These are phyloP conservation scores for Lantana camara DNA, from an alignment of 257 asterid genomes.

Conservation along the genomic window DNA sequence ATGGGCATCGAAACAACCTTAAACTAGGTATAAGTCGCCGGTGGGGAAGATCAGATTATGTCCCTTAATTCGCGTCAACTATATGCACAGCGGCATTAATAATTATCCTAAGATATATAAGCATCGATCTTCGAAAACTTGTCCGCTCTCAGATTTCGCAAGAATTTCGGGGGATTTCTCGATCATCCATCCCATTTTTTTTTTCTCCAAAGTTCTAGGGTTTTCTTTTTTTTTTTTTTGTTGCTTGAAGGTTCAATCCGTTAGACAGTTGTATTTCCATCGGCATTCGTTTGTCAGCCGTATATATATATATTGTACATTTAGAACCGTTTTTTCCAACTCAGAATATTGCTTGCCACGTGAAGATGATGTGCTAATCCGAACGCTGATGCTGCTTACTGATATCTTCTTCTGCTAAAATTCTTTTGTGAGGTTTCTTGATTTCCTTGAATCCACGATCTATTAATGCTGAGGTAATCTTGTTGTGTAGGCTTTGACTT, in stretches of 20 bases:
- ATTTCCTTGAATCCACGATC: slow-evolving; percentile 9
- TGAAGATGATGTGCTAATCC: slow-evolving; percentile 14
- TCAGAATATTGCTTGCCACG: not conserved
- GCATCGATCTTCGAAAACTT: slow-evolving; percentile 44
- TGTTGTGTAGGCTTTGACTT: slow-evolving; percentile 25
- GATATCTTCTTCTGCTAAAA: not conserved
- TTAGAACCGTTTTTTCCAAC: not conserved
- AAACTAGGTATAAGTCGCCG: not conserved
- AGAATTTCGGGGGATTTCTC: slow-evolving; percentile 37
- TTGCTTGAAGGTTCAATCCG: slow-evolving; percentile 27
- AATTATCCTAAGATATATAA: slow-evolving; percentile 20
- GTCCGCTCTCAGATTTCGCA: slow-evolving; percentile 44
- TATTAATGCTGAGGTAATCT: slow-evolving; percentile 17
- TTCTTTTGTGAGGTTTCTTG: not conserved
- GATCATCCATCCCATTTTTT: slow-evolving; percentile 26
- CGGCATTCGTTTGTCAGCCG: slow-evolving; percentile 29
- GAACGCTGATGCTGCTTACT: slow-evolving; percentile 23
- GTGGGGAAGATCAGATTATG: not conserved
- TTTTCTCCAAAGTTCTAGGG: slow-evolving; percentile 49
- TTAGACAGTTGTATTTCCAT: slow-evolving; percentile 12
- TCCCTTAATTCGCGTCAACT: not conserved
- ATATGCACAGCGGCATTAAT: slow-evolving; percentile 5
- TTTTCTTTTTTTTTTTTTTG: slow-evolving; percentile 21
- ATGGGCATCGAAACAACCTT: not conserved
- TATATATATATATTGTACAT: slow-evolving; percentile 10